Percentiles rank a stretch among this genome's conserved stretches.
Conservation (phyloP, 768 basidiomycete species). For the Crassisporium funariophilum region DNA sequence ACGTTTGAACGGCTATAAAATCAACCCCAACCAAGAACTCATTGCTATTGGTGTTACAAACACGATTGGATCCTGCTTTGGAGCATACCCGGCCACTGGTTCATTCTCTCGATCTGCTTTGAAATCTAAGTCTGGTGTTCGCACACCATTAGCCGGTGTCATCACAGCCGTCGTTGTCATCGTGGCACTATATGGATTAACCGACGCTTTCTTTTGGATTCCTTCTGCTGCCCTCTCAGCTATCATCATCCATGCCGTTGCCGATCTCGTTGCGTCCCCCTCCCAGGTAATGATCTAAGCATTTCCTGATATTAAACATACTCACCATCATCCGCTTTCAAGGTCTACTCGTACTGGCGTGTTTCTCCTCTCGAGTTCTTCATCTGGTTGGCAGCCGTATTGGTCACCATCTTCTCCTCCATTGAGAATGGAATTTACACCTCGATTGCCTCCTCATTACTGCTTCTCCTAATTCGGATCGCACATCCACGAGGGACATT, state of each 20-base stretch:
- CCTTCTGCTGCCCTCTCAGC: conserved; percentile 84
- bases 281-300: conserved; percentile 39
- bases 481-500: conserved; percentile 89
- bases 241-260: conserved; percentile 92
- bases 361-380: conserved; percentile 91
- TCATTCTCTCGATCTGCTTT: conserved; percentile 98
- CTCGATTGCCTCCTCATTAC: conserved; percentile 78
- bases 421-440: conserved; percentile 94
- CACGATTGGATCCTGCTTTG: conserved; percentile 86
- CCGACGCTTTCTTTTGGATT: conserved; percentile 91
- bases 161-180: conserved; percentile 86
- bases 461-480: conserved; percentile 80
- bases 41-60: conserved; percentile 98
- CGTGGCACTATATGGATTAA: conserved; percentile 92
- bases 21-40: conserved; percentile 91
- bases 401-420: conserved; percentile 89
- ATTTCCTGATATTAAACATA: neutral
- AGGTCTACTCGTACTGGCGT: conserved; percentile 91
- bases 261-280: conserved; percentile 85
- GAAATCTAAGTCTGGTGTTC: conserved; percentile 95
- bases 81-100: conserved; percentile 94
- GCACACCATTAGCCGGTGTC: conserved; percentile 90
- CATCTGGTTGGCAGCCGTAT: conserved; percentile 84
- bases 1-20: conserved; percentile 92
- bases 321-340: neutral